Conservation (phyloP, 768 basidiomycete genomes). For the Holtermanniella nyarrowii region DNA sequence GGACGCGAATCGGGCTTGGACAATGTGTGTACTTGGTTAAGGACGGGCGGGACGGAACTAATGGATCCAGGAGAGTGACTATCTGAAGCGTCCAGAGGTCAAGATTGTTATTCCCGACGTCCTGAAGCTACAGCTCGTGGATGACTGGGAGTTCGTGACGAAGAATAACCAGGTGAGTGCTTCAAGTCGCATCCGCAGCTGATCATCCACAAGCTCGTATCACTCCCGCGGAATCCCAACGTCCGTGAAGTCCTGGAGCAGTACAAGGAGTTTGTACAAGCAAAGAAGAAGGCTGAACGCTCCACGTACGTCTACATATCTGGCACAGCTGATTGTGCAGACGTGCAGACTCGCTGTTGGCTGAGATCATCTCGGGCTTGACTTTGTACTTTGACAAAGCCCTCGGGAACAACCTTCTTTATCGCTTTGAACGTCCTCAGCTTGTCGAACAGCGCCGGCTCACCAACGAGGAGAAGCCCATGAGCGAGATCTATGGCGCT, state of each 20-base stretch:
- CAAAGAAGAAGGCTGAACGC: constrained; percentile 27
- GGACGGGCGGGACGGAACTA: background rate
- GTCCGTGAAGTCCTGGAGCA: constrained; percentile 67
- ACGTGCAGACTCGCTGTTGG: constrained; percentile 58
- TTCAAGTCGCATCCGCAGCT: background rate
- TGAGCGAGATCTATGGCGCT: constrained; percentile 85
- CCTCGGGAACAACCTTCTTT: constrained; percentile 70
- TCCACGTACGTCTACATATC: constrained; percentile 20
- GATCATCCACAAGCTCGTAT: constrained; percentile 56
- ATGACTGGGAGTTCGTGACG: constrained; percentile 96
- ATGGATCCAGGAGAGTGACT: constrained; percentile 55
- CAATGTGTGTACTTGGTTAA: constrained; percentile 19
- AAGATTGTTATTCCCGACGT: constrained; percentile 79
- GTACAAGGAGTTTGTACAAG: constrained; percentile 53
- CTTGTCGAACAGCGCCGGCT: constrained; percentile 67
- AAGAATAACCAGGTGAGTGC: constrained; percentile 73
- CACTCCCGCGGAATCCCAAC: constrained; percentile 67
- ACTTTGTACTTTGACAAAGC: constrained; percentile 89
- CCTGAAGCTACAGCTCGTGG: constrained; percentile 80
- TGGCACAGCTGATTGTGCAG: constrained; percentile 35
- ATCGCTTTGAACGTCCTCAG: constrained; percentile 89
- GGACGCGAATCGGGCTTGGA: constrained; percentile 31
- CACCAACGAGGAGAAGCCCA: constrained; percentile 62
- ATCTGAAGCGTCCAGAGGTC: constrained; percentile 70
- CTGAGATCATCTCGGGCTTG: constrained; percentile 75